These are phyloP conservation scores for Jamesozyma rosinii DNA, from an alignment of 805 yeast genomes.

Conservation along the genomic window DNA sequence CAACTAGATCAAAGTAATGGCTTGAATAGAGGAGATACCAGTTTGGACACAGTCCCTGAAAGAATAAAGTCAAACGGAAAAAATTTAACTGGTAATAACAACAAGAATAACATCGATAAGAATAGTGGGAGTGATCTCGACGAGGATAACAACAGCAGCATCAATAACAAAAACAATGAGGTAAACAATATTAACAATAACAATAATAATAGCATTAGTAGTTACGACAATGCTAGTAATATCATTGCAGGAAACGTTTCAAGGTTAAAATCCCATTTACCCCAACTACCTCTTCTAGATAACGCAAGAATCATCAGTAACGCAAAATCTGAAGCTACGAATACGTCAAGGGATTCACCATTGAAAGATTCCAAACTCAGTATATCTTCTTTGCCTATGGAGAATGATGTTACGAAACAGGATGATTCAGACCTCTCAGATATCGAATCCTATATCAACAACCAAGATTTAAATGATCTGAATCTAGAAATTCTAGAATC, in stretches of 20 bases:
- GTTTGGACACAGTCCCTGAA: background rate
- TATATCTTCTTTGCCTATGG: background rate
- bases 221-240: background rate
- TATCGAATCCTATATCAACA: slow-evolving; percentile 27
- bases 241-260: slow-evolving; percentile 10
- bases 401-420: slow-evolving; percentile 1
- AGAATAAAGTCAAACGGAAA: background rate
- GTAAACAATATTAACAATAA: slow-evolving; percentile 1
- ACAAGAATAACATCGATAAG: background rate
- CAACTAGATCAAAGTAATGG: slow-evolving; percentile 9
- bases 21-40: background rate
- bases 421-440: slow-evolving; percentile 18
- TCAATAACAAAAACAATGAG: background rate
- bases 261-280: slow-evolving; percentile 12
- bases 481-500: slow-evolving; percentile 14
- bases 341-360: background rate
- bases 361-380: background rate
- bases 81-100: background rate
- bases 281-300: slow-evolving; percentile 8
- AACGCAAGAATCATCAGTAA: slow-evolving; percentile 4
- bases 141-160: background rate
- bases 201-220: background rate
- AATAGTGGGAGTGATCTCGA: background rate
- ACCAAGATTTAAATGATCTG: slow-evolving; percentile 22
- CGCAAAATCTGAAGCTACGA: slow-evolving; percentile 6